Evolutionary conservation across 73 alveolate species (phyloP).

Genomic region (Paraurostyla sp.): DNA sequence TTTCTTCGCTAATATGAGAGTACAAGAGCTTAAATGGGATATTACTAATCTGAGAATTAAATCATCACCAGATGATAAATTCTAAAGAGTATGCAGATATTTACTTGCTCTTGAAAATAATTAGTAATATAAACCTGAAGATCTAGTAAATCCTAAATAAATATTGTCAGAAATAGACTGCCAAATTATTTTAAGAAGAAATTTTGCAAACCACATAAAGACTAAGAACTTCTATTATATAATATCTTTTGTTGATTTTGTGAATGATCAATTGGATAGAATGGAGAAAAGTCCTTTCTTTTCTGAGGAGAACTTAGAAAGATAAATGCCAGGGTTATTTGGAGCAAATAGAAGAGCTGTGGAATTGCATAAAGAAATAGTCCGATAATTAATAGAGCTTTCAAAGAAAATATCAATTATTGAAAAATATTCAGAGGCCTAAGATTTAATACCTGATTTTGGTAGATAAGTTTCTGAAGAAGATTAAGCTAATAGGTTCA

Average conservation of each 20-base stretch:
- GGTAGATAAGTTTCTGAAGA: constrained; percentile 4
- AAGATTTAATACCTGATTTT: neutral
- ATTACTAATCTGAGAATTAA: neutral
- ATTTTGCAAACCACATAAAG: neutral
- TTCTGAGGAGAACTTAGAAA: neutral
- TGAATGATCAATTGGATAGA: neutral
- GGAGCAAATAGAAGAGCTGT: neutral
- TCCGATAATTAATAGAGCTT: neutral
- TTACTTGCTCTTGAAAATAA: neutral
- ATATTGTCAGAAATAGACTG: neutral
- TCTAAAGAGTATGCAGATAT: constrained; percentile 41
- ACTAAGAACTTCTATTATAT: constrained; percentile 11
- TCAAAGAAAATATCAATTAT: constrained; percentile 37
- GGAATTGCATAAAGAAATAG: constrained; percentile 26
- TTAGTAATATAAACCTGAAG: neutral
- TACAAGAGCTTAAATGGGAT: constrained; percentile 5
- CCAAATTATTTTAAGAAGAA: constrained; percentile 3
- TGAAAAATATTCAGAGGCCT: constrained; percentile 3
- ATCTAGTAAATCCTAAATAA: neutral
- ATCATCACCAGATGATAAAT: neutral
- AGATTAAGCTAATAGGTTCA: constrained; percentile 23
- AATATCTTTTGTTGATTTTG: constrained; percentile 32
- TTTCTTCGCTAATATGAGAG: neutral
- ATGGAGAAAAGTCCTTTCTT: constrained; percentile 26
- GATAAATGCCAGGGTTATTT: constrained; percentile 21